These are phyloP conservation scores for Stipa capillata DNA, from an alignment of 176 grass and related monocot species.

Conservation along the genomic window DNA sequence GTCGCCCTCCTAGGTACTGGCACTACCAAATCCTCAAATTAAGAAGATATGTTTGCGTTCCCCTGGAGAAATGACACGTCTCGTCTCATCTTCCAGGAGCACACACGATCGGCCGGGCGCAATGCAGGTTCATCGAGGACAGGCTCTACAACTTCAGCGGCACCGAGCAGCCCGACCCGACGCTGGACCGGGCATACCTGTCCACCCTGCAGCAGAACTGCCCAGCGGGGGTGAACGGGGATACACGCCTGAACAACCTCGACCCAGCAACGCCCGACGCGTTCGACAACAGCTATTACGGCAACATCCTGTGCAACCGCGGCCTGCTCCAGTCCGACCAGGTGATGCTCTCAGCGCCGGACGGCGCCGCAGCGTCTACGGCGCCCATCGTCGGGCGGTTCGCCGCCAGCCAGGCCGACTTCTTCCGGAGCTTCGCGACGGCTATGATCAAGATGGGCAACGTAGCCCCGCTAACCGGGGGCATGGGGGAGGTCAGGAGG, in stretches of 20 bases:
- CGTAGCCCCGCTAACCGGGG: conserved; percentile 45
- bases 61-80: not conserved
- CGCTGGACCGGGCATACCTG: conserved; percentile 37
- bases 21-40: not conserved
- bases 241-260: conserved; percentile 31
- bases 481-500: conserved; percentile 50
- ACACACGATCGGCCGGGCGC: conserved; percentile 71
- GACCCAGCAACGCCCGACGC: conserved; percentile 45
- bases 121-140: conserved; percentile 35
- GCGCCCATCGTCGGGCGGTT: conserved; percentile 36
- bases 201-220: conserved; percentile 25
- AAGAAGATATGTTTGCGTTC: too few species aligned
- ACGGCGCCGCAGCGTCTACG: conserved; percentile 19
- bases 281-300: conserved; percentile 74
- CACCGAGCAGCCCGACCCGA: conserved; percentile 39
- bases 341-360: conserved; percentile 39
- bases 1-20: conserved; percentile 50
- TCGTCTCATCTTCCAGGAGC: conserved; percentile 36
- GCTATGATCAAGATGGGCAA: conserved; percentile 91
- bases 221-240: conserved; percentile 19
- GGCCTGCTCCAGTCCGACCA: conserved; percentile 75
- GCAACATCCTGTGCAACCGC: conserved; percentile 27
- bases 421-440: conserved; percentile 55
- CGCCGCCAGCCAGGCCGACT: conserved; percentile 37
- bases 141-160: conserved; percentile 56